A percentile compares a stretch with the other conserved stretches of the same genome.
Evolutionary conservation across 805 yeast species (phyloP).

Genomic region (Debaryomyces castellii): DNA sequence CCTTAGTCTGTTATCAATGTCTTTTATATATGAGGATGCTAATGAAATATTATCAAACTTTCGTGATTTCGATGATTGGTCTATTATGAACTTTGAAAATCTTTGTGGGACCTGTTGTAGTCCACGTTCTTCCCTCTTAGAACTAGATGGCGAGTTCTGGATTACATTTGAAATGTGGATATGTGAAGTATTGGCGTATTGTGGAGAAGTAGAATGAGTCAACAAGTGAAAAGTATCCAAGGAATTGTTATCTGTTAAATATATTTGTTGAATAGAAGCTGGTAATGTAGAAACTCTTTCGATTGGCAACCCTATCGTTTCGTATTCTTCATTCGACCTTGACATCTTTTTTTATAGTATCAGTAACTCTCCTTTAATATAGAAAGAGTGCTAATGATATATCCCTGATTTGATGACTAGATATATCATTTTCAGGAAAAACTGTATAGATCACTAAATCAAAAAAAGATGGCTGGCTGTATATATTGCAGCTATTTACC

Average conservation of each 20-base stretch:
- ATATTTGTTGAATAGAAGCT: conserved; percentile 26
- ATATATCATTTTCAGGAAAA: neutral
- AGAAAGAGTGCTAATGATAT: no score
- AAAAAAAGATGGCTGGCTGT: neutral
- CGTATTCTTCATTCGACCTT: neutral
- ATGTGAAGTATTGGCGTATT: conserved; percentile 28
- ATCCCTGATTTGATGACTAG: neutral
- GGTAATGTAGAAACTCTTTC: conserved; percentile 18
- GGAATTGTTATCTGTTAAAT: conserved; percentile 19
- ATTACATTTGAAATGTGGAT: conserved; percentile 5
- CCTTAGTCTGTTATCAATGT: neutral
- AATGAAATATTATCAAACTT: conserved; percentile 19
- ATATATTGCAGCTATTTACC: neutral
- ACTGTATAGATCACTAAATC: neutral
- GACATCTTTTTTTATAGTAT: no score
- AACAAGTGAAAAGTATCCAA: conserved; percentile 27
- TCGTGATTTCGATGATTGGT: conserved; percentile 24
- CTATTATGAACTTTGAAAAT: conserved; percentile 39
- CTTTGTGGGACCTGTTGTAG: conserved; percentile 39
- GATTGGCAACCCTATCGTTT: neutral
- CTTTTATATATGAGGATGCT: conserved; percentile 9
- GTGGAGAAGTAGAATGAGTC: conserved; percentile 11
- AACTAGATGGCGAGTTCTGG: neutral
- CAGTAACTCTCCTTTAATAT: no score
- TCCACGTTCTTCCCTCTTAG: conserved; percentile 4